Conservation (phyloP, 305 asterid species). For the Fraxinus ornus region DNA sequence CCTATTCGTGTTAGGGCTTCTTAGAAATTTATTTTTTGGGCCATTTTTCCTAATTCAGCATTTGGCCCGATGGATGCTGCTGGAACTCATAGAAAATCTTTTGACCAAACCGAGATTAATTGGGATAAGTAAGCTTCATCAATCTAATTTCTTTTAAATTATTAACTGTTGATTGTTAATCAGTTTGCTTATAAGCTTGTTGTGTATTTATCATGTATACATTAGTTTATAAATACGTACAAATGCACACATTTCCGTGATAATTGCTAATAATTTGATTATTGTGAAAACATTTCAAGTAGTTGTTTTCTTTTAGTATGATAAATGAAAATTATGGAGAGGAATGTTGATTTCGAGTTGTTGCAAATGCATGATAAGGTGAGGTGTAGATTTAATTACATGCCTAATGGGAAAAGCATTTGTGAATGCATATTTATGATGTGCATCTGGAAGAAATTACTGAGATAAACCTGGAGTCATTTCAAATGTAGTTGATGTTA, state of each 20-base stretch:
- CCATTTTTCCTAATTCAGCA: background rate
- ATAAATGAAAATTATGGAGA: background rate
- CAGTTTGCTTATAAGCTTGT: background rate
- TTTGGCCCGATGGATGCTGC: conserved; percentile 44
- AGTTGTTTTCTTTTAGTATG: background rate
- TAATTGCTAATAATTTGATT: background rate
- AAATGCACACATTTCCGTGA: background rate
- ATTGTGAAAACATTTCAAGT: background rate
- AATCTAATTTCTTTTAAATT: background rate
- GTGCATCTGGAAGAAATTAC: background rate
- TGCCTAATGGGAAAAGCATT: background rate
- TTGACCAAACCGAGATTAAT: conserved; percentile 60
- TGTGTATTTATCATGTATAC: background rate
- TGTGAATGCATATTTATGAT: background rate
- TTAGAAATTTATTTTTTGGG: background rate
- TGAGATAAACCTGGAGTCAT: background rate
- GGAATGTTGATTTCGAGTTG: background rate
- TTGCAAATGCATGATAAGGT: background rate
- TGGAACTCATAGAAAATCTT: conserved; percentile 37
- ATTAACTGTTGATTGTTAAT: background rate
- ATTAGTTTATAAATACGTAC: background rate
- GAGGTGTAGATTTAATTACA: background rate
- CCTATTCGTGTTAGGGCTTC: conserved; percentile 23
- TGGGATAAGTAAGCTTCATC: conserved; percentile 68
- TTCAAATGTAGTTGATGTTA: background rate